These are phyloP conservation scores for Ogataea sp. DNA, from an alignment of 805 yeast species.

Conservation along the genomic window DNA sequence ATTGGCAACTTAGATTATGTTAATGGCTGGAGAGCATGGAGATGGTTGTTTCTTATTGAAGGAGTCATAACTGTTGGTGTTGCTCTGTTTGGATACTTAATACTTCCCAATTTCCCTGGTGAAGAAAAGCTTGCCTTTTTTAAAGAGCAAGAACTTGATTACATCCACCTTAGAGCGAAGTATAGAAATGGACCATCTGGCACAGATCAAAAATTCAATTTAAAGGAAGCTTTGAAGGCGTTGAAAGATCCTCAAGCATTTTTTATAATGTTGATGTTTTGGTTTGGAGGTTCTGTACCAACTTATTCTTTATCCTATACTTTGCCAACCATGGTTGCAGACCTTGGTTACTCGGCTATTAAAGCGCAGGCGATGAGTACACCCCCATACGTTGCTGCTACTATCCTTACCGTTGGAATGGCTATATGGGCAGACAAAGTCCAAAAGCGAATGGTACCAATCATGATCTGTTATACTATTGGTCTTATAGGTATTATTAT, in stretches of 20 bases:
- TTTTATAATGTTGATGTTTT: conserved; percentile 24
- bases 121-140: conserved; percentile 8
- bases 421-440: conserved; percentile 23
- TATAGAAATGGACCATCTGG: conserved; percentile 9
- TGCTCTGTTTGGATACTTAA: conserved; percentile 21
- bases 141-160: conserved; percentile 5
- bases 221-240: conserved; percentile 22
- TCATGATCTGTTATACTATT: conserved; percentile 29
- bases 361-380: conserved; percentile 36
- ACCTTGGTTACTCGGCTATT: conserved; percentile 33
- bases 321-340: conserved; percentile 35
- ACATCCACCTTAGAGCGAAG: conserved; percentile 8
- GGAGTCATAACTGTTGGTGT: conserved; percentile 31
- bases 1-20: conserved; percentile 16
- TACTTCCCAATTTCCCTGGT: conserved; percentile 24
- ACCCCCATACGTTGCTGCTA: conserved; percentile 29
- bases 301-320: conserved; percentile 33
- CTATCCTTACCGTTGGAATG: conserved; percentile 20
- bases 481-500: conserved; percentile 29
- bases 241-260: conserved; percentile 30
- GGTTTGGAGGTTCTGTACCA: conserved; percentile 31
- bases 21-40: conserved; percentile 36
- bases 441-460: conserved; percentile 26
- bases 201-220: conserved; percentile 6
- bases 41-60: conserved; percentile 45